Base-by-base conservation (phyloP, 2,329 filamentous ascomycete genomes). In the Pseudocercospora eumusae region DNA sequence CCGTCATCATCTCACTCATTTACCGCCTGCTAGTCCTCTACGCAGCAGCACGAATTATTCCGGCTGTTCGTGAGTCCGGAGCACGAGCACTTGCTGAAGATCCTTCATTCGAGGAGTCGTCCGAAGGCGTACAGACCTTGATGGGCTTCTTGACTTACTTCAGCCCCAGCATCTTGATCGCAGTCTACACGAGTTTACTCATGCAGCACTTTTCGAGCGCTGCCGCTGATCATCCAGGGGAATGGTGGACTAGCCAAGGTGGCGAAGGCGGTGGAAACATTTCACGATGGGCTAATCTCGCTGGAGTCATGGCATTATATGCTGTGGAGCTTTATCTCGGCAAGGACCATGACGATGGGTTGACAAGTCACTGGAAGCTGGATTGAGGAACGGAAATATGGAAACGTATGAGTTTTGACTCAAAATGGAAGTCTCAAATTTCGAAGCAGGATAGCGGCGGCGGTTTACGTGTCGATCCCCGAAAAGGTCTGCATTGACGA, bases 11-110 rank as follows among this genome's bases (percentile, higher is more conserved):
- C 67, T 97, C 93, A 1, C 86, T 99, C 47, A 88, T 91, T 28
- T 99, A 97, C 77, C 90, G 95, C 56, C 88, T 96, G 44, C 90
- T 96, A 68, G 95, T 98, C 58, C 92, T 98, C 75, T 98, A 98
- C 77, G 92, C 92, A 62, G 93, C 93, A 21, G 96, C 93, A 4
- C 88, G 93, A 61, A 98, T 99, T 75, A 97, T 99, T 61, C 95
- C 95, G 0, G 93, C 93, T 0, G 88, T 99, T 11, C 88, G 91
- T 49, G 92, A 96, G 74, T 89, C 90, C 23, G 93, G 93, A 15
- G 92, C 91, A 3, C 84, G 88, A 64, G 91, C 90, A 5, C 81
- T 97, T 36, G 90, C 92, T 70, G 87, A 96, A 67, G 92, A 96
- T 73, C 91, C 91, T 1, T 88, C 87, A 40, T 83, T 96, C 44